Evolutionary conservation across 1,139 yeast species (phyloP).

Genomic region (Hansenula anomala): DNA sequence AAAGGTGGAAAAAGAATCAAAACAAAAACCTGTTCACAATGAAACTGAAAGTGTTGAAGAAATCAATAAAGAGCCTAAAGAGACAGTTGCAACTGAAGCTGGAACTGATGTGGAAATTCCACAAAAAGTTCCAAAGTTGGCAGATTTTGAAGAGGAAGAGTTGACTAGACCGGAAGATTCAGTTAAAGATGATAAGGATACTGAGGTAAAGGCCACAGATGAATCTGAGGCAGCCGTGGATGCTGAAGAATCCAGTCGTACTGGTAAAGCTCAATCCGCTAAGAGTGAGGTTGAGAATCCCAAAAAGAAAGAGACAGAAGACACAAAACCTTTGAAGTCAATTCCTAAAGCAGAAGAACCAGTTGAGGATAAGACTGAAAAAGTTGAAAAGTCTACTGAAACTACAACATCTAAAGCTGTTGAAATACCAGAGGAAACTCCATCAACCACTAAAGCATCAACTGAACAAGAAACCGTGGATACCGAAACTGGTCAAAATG

Average conservation of each 20-base stretch:
- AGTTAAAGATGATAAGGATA: not conserved
- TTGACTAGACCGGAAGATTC: constrained; percentile 2
- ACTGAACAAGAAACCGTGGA: not conserved
- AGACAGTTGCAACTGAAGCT: not conserved
- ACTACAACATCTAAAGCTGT: too few relatives aligned
- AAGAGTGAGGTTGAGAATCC: too few relatives aligned
- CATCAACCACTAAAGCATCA: not conserved
- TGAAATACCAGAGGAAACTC: not conserved
- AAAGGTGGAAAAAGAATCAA: not conserved
- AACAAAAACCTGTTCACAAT: not conserved
- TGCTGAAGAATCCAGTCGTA: too few relatives aligned
- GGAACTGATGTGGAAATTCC: not conserved
- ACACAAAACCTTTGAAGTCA: too few relatives aligned
- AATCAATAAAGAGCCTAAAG: not conserved
- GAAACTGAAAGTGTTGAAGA: not conserved
- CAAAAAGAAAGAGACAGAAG: too few relatives aligned
- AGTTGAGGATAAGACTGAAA: too few relatives aligned
- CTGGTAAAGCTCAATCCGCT: too few relatives aligned
- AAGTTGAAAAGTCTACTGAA: too few relatives aligned
- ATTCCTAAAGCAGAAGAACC: too few relatives aligned
- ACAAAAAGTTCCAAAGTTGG: not conserved
- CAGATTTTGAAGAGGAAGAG: not conserved
- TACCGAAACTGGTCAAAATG: not conserved
- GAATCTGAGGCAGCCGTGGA: not conserved
- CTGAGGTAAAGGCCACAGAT: not conserved